A percentile compares a stretch with the other conserved stretches of the same genome.
phyloP scores from a whole-genome alignment of 345 rosid genomes.

The Capsella bursapastoris region DNA sequence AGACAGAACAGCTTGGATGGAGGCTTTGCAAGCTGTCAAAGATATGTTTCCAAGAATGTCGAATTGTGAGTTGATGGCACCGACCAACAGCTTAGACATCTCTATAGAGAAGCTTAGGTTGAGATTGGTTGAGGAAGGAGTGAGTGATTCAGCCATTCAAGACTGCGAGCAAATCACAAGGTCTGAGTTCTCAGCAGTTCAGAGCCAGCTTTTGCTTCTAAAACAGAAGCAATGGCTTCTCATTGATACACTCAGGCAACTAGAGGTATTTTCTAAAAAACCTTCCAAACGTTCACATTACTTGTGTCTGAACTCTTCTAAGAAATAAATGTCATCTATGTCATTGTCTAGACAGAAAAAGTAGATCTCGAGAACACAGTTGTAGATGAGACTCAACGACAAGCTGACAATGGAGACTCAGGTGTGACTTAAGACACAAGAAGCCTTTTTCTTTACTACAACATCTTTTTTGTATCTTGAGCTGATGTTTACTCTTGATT shows the following conservation, averaged over 20 bases:
- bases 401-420: constrained; percentile 55
- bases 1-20: constrained; percentile 79
- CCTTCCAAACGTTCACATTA: neutral
- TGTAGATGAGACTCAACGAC: constrained; percentile 96
- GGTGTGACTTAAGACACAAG: constrained; percentile 41
- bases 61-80: constrained; percentile 86
- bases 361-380: constrained; percentile 98
- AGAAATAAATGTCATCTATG: neutral
- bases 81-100: constrained; percentile 53
- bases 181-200: constrained; percentile 67
- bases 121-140: constrained; percentile 69
- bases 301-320: neutral
- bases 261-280: constrained; percentile 65
- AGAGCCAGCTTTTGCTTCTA: constrained; percentile 70
- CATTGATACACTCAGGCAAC: constrained; percentile 77
- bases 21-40: constrained; percentile 90
- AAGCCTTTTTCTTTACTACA: constrained; percentile 1
- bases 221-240: constrained; percentile 92
- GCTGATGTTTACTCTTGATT: neutral
- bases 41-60: constrained; percentile 95
- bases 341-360: constrained; percentile 81
- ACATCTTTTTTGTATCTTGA: neutral
- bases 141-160: constrained; percentile 71
- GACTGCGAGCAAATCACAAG: constrained; percentile 87
- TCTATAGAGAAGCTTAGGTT: constrained; percentile 83